Evolutionary conservation across 352 stramenopile genomes (phyloP), one percentile per base, ranked within the genome.

Genomic region (Phytopythium cucurbitacearum): DNA sequence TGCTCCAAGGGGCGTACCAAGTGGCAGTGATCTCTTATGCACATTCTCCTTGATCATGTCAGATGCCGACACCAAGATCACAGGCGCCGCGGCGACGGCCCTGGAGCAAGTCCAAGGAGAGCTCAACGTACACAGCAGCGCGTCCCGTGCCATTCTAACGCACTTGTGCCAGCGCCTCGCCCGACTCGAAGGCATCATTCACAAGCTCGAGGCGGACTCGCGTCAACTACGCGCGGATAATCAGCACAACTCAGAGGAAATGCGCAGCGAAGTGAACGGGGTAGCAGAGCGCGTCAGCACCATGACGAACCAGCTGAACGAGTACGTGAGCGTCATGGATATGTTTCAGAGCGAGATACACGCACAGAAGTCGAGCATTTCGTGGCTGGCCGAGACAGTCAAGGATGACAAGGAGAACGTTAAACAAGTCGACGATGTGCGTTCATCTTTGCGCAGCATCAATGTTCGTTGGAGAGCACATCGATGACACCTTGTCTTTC

Each of bases 311-410:
- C 76, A 85, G 40, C 41, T 91, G 40, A 67, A 73, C 54, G 73
- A 81, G 48, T 85, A 88, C 47, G 67, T 63, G 39, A 83, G 64
- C 38, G 75, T 72, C 21, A 82, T 91, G 33, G 65, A 86, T 36
- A 40, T 73, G 13, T 86, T 90, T 51, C 77, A 89, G 56, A 83
- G 61, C 54, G 76, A 90, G 48, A 87, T 88, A 36, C 64, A 68
- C 21, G 72, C 53, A 12, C 73, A 90, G 7, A 73, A 77, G 47
- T 70, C 39, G 16, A 70, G 59, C 35, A 36, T 89, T 16, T 66
- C 65, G 7, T 70, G 68, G 40, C 58, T 91, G 2, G 77, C 73
- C 8, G 80, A 68, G 2, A 72, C 60, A 0, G 56, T 87, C 8
- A 71, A 77, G 2, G 72, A 87, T 34, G 77, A 89, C 16, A 75